Evolutionary conservation across 2,329 filamentous ascomycete species (phyloP), one percentile per base, ranked within the genome.

Genomic region (Phaeosphaeria sp.): DNA sequence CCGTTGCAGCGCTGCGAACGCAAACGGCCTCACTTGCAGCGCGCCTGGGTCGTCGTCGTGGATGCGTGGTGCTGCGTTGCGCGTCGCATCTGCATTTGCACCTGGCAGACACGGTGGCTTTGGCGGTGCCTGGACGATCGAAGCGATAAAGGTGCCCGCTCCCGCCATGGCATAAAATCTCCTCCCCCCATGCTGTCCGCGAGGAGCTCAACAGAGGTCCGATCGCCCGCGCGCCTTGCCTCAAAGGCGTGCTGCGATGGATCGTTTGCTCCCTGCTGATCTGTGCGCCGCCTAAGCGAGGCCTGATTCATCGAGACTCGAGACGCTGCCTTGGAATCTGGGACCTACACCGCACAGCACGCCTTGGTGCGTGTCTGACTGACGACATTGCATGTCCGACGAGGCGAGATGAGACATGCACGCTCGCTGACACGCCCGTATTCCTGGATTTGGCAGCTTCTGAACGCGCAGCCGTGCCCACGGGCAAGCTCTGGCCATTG

Each of bases 171-270:
- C 55, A 62, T 59, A 57, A 58, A 64, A 68, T 62, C 57, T 54
- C 62, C 50, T n/a, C n/a, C 56, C 61, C 62, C 43, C 51, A 23
- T 25, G n/a, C 43, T 42, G 15, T 60, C 57, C 52, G 59, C 55
- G 47, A 52, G n/a, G 55, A 55, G 59, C 55, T 68, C 63, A 64
- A 61, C 62, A 44, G 54, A 59, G 56, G 52, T 41, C 55, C 50
- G 61, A 72, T 70, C 66, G 60, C 52, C 61, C 56, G 56, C 58
- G 56, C 63, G 58, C 62, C 54, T 59, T 69, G 58, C 63, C 66
- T 65, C 71, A 70, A 63, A 62, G 65, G 71, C 59, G 66, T 6
- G 41, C 41, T 21, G n/a, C n/a, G n/a, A n/a, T n/a, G n/a, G n/a
- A 43, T 71, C 62, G 63, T 62, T 55, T 52, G 65, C 64, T 67